Evolutionary conservation across 1,284 basidiomycete genomes (phyloP).

Genomic region (Cutaneotrichosporon cutaneum): DNA sequence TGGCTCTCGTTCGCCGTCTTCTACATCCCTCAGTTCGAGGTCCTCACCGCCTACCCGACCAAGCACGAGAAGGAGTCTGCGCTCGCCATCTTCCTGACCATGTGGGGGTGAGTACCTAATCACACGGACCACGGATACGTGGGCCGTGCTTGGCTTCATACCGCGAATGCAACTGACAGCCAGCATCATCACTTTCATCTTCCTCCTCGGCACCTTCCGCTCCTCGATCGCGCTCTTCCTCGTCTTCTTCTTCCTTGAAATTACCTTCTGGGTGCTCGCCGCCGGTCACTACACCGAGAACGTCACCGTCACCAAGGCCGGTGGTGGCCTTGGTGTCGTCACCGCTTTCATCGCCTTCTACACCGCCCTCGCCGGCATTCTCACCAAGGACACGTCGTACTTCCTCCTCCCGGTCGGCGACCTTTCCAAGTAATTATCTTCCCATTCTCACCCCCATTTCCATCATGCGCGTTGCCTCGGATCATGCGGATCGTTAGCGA

Average conservation of each 20-base stretch:
- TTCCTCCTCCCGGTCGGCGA: slow-evolving; percentile 56
- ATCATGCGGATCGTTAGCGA: not conserved
- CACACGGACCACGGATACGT: not conserved
- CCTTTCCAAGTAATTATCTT: slow-evolving; percentile 31
- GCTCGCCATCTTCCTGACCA: slow-evolving; percentile 54
- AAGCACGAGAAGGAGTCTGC: slow-evolving; percentile 55
- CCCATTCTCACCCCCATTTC: not conserved
- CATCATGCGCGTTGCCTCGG: too few relatives aligned
- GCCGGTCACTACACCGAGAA: slow-evolving; percentile 44
- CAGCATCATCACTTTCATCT: slow-evolving; percentile 60
- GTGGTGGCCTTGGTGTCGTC: slow-evolving; percentile 66
- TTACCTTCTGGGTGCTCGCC: slow-evolving; percentile 57
- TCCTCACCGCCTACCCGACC: slow-evolving; percentile 53
- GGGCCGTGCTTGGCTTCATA: not conserved
- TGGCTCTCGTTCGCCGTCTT: slow-evolving; percentile 52
- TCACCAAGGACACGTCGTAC: slow-evolving; percentile 54
- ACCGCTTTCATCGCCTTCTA: slow-evolving; percentile 48
- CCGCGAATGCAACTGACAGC: not conserved
- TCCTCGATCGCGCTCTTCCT: slow-evolving; percentile 24
- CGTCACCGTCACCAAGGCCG: slow-evolving; percentile 58
- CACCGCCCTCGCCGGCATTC: slow-evolving; percentile 57
- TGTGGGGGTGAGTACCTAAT: slow-evolving; percentile 46
- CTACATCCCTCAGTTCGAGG: slow-evolving; percentile 54
- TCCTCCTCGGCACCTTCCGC: slow-evolving; percentile 56
- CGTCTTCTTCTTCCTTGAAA: slow-evolving; percentile 69